A percentile compares a stretch with the other conserved stretches of the same genome.
Conservation (phyloP, 2,329 filamentous ascomycete species). For the Cladosporium sp. region DNA sequence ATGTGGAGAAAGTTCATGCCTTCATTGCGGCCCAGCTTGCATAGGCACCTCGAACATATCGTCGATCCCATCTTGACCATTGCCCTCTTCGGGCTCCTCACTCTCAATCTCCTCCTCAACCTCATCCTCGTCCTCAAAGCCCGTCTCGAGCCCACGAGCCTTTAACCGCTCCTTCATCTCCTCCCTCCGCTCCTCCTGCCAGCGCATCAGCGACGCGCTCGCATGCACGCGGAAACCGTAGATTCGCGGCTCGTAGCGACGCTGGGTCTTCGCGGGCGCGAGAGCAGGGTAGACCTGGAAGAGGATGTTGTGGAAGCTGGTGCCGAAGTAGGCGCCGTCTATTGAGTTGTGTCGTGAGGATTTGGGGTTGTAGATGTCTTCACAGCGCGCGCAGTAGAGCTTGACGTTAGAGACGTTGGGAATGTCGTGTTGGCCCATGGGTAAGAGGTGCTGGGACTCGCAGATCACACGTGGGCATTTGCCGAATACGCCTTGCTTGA, state of each 20-base stretch:
- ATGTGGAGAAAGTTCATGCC: background rate
- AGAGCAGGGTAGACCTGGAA: conserved; percentile 96
- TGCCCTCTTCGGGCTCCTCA: conserved; percentile 50
- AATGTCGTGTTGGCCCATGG: conserved; percentile 89
- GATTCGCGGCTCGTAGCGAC: conserved; percentile 82
- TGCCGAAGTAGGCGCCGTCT: conserved; percentile 96
- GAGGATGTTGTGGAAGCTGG: conserved; percentile 97
- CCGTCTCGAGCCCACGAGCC: conserved; percentile 65
- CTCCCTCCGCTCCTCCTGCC: conserved; percentile 79
- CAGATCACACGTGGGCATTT: conserved; percentile 97
- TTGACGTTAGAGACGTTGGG: conserved; percentile 87
- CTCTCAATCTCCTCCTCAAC: conserved; percentile 59
- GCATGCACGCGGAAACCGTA: conserved; percentile 97
- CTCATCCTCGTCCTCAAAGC: conserved; percentile 68
- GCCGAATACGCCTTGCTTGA: conserved; percentile 96
- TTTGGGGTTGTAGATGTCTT: conserved; percentile 98
- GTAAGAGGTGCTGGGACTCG: conserved; percentile 85
- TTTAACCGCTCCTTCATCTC: conserved; percentile 76
- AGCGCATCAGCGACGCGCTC: conserved; percentile 78
- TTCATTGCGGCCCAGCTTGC: conserved; percentile 2
- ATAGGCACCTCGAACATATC: conserved; percentile 36
- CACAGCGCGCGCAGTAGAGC: conserved; percentile 94
- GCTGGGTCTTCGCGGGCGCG: conserved; percentile 77
- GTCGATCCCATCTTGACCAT: conserved; percentile 46
- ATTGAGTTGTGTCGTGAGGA: conserved; percentile 92